phyloP scores from a whole-genome alignment of 2,329 filamentous ascomycete species.

The Stagonosporopsis cucurbitacearum region DNA sequence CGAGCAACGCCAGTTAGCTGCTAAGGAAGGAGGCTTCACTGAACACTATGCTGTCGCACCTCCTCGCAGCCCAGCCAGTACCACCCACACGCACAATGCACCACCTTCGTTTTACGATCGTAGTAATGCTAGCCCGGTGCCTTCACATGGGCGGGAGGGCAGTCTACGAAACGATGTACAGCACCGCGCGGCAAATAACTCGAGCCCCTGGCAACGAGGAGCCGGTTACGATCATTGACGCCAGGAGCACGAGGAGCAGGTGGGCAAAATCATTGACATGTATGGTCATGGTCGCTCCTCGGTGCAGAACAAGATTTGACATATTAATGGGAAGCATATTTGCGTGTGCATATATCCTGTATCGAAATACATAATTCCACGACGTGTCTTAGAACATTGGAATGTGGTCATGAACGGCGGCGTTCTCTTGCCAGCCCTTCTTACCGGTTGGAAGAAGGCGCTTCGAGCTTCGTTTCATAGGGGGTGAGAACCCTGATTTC shows the following conservation, averaged over 20 bases:
- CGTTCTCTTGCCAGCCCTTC: conserved; percentile 22
- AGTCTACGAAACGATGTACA: conserved; percentile 34
- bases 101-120: conserved; percentile 46
- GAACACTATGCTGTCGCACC: conserved; percentile 51
- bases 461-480: conserved; percentile 10
- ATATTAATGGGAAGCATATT: conserved; percentile 26
- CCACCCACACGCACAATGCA: conserved; percentile 13
- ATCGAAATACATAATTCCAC: conserved; percentile 20
- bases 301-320: conserved; percentile 33
- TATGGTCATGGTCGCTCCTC: conserved; percentile 45
- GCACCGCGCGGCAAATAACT: conserved; percentile 59
- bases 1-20: conserved; percentile 36
- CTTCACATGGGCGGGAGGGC: conserved; percentile 22
- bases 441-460: conserved; percentile 13
- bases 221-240: conserved; percentile 67
- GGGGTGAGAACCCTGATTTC: conserved; percentile 8
- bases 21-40: conserved; percentile 49
- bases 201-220: conserved; percentile 70
- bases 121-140: conserved; percentile 36
- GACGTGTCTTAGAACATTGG: conserved; percentile 24
- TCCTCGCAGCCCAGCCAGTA: conserved; percentile 56
- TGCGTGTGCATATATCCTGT: conserved; percentile 36
- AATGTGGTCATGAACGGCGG: conserved; percentile 34
- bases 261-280: conserved; percentile 46
- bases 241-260: conserved; percentile 48